Evolutionary conservation across 371 early-diverging fungal species (phyloP).

Genomic region (Lichtheimia ornata): DNA sequence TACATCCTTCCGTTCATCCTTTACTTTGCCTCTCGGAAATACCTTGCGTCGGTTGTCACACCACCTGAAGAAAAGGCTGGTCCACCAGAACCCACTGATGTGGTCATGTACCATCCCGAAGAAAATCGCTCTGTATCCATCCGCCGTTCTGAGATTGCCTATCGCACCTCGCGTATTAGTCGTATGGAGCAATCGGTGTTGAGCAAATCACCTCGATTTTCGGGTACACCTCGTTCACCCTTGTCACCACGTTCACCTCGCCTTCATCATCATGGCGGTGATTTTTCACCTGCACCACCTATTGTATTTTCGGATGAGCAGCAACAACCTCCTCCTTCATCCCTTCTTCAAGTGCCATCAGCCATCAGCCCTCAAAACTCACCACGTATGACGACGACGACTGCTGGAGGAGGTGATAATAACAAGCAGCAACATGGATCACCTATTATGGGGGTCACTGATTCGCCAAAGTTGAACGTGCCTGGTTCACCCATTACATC

Average conservation of each 20-base stretch:
- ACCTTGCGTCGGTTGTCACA: constrained; percentile 35
- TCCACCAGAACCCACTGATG: constrained; percentile 18
- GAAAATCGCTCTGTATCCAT: constrained; percentile 42
- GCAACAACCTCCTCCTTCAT: constrained; percentile 14
- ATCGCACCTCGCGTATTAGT: constrained; percentile 9
- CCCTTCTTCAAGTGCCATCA: constrained; percentile 10
- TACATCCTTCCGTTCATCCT: constrained; percentile 77
- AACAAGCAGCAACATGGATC: constrained; percentile 9
- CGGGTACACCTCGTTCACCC: constrained; percentile 6
- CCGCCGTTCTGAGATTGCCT: constrained; percentile 20
- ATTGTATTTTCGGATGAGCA: constrained; percentile 3
- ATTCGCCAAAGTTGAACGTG: neutral
- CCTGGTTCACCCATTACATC: constrained; percentile 3
- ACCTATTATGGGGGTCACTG: neutral
- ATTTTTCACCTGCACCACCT: constrained; percentile 7
- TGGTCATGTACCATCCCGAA: constrained; percentile 40
- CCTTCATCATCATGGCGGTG: neutral
- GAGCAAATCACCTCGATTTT: constrained; percentile 4
- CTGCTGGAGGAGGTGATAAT: too few species aligned
- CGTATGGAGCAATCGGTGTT: constrained; percentile 6
- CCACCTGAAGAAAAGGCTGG: constrained; percentile 1
- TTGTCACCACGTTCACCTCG: constrained; percentile 5
- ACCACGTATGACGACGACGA: constrained; percentile 19
- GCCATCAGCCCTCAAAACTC: constrained; percentile 1
- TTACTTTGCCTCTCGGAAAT: constrained; percentile 64